phyloP scores from a whole-genome alignment of 1,284 basidiomycete genomes.

The Puccinia polysora region DNA sequence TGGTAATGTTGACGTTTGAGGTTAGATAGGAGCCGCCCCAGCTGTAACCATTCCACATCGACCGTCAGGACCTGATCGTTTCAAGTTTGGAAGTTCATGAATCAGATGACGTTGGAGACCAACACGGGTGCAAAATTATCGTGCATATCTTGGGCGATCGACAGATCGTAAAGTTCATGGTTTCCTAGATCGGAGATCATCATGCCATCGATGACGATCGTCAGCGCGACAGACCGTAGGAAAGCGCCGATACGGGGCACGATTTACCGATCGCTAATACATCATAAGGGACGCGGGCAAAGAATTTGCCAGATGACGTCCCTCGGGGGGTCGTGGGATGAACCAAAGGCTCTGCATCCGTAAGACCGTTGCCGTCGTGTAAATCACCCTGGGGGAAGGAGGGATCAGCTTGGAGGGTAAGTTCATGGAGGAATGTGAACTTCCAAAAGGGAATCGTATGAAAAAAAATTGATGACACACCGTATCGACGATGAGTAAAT shows the following conservation, averaged over 20 bases:
- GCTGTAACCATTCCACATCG: not conserved
- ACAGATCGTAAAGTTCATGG: slow-evolving; percentile 49
- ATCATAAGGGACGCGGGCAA: slow-evolving; percentile 73
- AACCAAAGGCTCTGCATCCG: slow-evolving; percentile 47
- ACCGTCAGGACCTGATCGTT: too few species aligned
- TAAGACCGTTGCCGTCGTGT: slow-evolving; percentile 52
- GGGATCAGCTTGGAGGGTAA: not conserved
- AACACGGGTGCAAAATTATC: slow-evolving; percentile 45
- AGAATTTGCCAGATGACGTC: slow-evolving; percentile 60
- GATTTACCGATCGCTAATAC: slow-evolving; percentile 75
- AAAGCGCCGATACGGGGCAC: not conserved
- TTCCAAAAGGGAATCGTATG: not conserved
- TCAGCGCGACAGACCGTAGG: not conserved
- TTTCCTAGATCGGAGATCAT: slow-evolving; percentile 46
- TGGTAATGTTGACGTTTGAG: slow-evolving; percentile 77
- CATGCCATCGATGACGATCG: too few species aligned
- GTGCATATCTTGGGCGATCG: slow-evolving; percentile 45
- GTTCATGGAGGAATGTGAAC: not conserved
- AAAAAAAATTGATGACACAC: slow-evolving; percentile 40
- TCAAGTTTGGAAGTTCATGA: not conserved
- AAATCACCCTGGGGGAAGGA: slow-evolving; percentile 45
- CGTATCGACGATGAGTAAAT: slow-evolving; percentile 52
- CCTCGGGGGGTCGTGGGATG: slow-evolving; percentile 32
- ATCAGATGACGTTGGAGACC: slow-evolving; percentile 38
- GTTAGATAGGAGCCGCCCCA: slow-evolving; percentile 71